phyloP scores from a whole-genome alignment of 257 asterid genomes.

The Solanum chiquidenum region DNA sequence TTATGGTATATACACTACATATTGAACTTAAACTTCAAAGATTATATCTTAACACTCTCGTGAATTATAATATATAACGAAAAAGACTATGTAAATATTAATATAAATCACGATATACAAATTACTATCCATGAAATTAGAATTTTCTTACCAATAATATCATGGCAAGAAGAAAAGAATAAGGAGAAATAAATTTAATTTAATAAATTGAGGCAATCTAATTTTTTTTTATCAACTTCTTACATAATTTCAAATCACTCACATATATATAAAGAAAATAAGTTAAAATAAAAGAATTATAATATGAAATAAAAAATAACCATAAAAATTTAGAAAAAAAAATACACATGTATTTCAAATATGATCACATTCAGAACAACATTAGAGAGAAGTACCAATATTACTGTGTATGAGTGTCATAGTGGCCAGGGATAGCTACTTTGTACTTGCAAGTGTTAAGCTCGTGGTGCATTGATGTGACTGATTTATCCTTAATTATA shows the following conservation, averaged over 20 bases:
- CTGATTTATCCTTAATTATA: too few species aligned
- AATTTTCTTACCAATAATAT: not conserved
- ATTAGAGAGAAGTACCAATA: too few species aligned
- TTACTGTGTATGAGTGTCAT: too few species aligned
- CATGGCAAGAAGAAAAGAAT: not conserved
- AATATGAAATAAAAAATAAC: not conserved
- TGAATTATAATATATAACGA: not conserved
- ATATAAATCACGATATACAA: not conserved
- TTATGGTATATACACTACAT: not conserved
- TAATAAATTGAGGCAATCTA: not conserved
- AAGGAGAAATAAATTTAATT: not conserved
- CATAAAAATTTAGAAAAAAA: too few species aligned
- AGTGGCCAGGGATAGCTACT: too few species aligned
- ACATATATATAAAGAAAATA: not conserved
- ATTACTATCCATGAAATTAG: too few species aligned
- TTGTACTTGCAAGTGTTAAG: too few species aligned
- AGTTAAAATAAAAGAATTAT: not conserved
- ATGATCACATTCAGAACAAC: too few species aligned
- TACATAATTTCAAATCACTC: not conserved
- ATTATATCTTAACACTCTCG: not conserved
- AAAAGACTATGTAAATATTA: not conserved
- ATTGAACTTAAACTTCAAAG: not conserved
- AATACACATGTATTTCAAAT: too few species aligned
- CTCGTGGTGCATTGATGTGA: too few species aligned
- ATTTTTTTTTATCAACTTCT: not conserved